Percentiles rank a stretch among this genome's conserved stretches.
phyloP scores from a whole-genome alignment of 768 basidiomycete species.

The Lactifluus piperatus region DNA sequence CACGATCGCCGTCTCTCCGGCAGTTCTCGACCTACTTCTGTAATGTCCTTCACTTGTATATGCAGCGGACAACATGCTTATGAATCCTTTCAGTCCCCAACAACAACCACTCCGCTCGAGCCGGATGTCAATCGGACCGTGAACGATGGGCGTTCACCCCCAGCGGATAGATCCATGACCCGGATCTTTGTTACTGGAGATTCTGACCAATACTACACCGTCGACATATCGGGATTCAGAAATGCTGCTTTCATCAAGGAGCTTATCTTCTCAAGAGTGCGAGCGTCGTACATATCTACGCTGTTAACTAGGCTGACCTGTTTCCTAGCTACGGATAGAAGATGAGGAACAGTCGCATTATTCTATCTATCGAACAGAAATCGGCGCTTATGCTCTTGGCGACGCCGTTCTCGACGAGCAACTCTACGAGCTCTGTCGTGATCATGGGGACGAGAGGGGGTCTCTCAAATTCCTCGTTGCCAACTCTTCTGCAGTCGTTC shows the following conservation, averaged over 20 bases:
- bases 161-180: slow-evolving; percentile 22
- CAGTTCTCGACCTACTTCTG: slow-evolving; percentile 28
- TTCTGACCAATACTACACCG: slow-evolving; percentile 64
- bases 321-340: slow-evolving; percentile 57
- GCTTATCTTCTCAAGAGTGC: slow-evolving; percentile 71
- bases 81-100: slow-evolving; percentile 24
- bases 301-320: slow-evolving; percentile 5
- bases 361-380: slow-evolving; percentile 82
- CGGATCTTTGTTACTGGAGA: slow-evolving; percentile 67
- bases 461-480: slow-evolving; percentile 80
- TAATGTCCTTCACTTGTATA: slow-evolving; percentile 17
- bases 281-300: slow-evolving; percentile 17
- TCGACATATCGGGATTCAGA: slow-evolving; percentile 60
- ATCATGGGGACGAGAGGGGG: slow-evolving; percentile 67
- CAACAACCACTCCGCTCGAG: slow-evolving; percentile 19
- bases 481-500: slow-evolving; percentile 51
- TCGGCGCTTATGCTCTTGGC: slow-evolving; percentile 68
- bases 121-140: slow-evolving; percentile 13
- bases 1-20: slow-evolving; percentile 23
- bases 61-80: slow-evolving; percentile 3
- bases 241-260: slow-evolving; percentile 67
- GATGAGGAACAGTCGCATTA: slow-evolving; percentile 76
- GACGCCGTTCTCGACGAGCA: slow-evolving; percentile 63
- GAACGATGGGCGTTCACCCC: slow-evolving; percentile 21
- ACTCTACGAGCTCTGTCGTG: slow-evolving; percentile 62